These are phyloP conservation scores for Alternaria sp. DNA, from an alignment of 2,329 filamentous ascomycete genomes.

Conservation along the genomic window DNA sequence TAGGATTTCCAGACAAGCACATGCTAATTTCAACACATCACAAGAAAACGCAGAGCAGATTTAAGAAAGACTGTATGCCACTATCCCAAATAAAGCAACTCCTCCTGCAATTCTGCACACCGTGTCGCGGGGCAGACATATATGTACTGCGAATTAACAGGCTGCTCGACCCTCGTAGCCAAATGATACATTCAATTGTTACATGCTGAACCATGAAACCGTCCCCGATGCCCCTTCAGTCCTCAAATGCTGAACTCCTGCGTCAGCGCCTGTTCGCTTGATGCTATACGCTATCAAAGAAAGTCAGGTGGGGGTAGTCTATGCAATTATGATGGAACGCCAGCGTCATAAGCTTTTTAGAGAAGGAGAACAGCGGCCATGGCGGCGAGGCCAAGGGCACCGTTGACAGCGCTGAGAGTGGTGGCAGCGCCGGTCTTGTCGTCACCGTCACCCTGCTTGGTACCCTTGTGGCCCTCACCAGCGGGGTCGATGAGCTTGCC, in stretches of 20 bases:
- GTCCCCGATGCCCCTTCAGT: constrained; percentile 30
- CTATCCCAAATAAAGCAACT: constrained; percentile 30
- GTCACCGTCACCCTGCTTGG: constrained; percentile 32
- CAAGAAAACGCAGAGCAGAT: constrained; percentile 32
- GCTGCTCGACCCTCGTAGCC: constrained; percentile 41
- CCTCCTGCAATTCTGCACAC: constrained; percentile 26
- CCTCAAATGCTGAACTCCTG: constrained; percentile 29
- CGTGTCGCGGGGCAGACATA: constrained; percentile 25
- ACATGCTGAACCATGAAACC: constrained; percentile 38
- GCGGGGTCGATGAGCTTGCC: constrained; percentile 48
- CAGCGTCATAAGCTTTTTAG: constrained; percentile 48
- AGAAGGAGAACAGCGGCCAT: constrained; percentile 57
- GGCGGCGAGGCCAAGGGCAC: constrained; percentile 54
- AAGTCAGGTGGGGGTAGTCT: constrained; percentile 48
- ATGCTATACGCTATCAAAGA: constrained; percentile 43
- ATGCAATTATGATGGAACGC: constrained; percentile 48
- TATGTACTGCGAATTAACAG: constrained; percentile 42
- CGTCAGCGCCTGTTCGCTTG: constrained; percentile 30
- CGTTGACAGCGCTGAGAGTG: constrained; percentile 49
- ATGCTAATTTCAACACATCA: not conserved
- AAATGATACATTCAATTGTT: constrained; percentile 47
- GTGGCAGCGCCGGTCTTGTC: constrained; percentile 47
- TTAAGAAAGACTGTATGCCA: constrained; percentile 37
- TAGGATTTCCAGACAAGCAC: not conserved
- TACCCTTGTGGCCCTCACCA: constrained; percentile 44